These are phyloP conservation scores for Salmacisia buchloeana DNA, from an alignment of 1,284 basidiomycete species.

Conservation along the genomic window DNA sequence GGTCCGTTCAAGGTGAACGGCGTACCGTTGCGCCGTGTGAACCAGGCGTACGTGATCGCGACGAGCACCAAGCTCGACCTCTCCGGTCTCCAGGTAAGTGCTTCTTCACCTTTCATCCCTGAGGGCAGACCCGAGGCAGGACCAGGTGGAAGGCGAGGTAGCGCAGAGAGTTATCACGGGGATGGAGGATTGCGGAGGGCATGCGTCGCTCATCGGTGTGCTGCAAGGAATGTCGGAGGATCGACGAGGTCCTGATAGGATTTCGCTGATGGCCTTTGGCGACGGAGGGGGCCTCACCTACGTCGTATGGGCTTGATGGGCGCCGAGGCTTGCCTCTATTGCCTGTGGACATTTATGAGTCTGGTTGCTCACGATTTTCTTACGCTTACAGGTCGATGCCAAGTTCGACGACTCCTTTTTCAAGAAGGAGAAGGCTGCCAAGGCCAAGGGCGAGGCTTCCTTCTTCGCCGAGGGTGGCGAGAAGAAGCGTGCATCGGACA, in stretches of 20 bases:
- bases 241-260: neutral
- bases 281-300: no score
- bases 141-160: neutral
- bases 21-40: constrained; percentile 94
- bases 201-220: no score
- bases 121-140: neutral
- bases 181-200: no score
- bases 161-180: no score
- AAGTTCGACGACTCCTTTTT: constrained; percentile 96
- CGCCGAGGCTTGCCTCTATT: no score
- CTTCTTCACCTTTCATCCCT: neutral
- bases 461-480: constrained; percentile 88
- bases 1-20: constrained; percentile 99
- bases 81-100: constrained; percentile 65
- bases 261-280: neutral
- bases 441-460: constrained; percentile 90
- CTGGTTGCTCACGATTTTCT: no score
- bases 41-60: constrained; percentile 98
- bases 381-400: constrained; percentile 53
- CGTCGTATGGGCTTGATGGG: no score
- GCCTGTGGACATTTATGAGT: no score
- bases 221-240: no score
- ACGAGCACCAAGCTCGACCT: constrained; percentile 94
- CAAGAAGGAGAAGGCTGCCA: constrained; percentile 56
- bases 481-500: constrained; percentile 83